Percentiles rank a stretch among this genome's conserved stretches.
phyloP scores from a whole-genome alignment of 1,139 yeast species.

The Diutina ranongensis region DNA sequence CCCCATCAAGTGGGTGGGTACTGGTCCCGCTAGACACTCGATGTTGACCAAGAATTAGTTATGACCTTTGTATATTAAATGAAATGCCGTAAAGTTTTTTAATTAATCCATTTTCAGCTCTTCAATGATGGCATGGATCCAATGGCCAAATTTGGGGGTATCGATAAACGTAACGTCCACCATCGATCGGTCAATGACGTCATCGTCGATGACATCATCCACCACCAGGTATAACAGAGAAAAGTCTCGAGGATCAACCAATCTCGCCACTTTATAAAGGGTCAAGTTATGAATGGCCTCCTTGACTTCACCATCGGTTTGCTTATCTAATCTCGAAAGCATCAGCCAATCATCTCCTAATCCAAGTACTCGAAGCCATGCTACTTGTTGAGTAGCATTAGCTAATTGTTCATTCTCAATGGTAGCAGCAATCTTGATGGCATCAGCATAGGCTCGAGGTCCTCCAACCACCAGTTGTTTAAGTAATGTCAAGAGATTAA shows the following conservation, averaged over 20 bases:
- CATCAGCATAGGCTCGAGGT: slow-evolving; percentile 20
- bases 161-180: not conserved
- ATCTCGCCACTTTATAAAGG: not conserved
- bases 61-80: not conserved
- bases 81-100: no score
- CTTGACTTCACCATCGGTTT: not conserved
- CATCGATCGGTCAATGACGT: not conserved
- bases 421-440: slow-evolving; percentile 23
- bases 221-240: not conserved
- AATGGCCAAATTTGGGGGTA: not conserved
- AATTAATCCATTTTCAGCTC: not conserved
- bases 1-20: slow-evolving; percentile 95
- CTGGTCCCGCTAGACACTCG: slow-evolving; percentile 92
- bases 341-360: slow-evolving; percentile 3
- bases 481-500: slow-evolving; percentile 46
- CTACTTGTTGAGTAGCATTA: not conserved
- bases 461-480: slow-evolving; percentile 19
- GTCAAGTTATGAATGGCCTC: not conserved
- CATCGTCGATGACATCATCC: not conserved
- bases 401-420: slow-evolving; percentile 16
- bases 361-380: not conserved
- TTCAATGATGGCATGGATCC: not conserved
- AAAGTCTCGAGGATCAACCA: not conserved
- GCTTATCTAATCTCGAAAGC: not conserved
- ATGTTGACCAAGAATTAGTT: slow-evolving; percentile 34